Evolutionary conservation across 2,329 filamentous ascomycete species (phyloP).

Genomic region (Parascedosporium putredinis): DNA sequence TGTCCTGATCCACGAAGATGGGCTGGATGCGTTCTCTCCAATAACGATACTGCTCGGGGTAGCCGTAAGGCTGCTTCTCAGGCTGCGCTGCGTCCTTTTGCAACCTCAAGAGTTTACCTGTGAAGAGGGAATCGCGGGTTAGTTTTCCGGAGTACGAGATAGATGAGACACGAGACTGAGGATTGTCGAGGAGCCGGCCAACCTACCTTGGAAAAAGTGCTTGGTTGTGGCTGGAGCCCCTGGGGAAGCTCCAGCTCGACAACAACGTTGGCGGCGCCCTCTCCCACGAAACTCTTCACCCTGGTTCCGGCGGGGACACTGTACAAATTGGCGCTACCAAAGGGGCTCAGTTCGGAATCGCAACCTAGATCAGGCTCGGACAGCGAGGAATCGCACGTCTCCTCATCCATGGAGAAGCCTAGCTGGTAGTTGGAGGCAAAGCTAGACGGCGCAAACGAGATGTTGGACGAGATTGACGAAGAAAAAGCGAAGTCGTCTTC

Average conservation of each 20-base stretch:
- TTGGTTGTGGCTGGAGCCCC: slow-evolving; percentile 17
- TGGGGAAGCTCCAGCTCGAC: slow-evolving; percentile 45
- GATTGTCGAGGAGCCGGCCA: slow-evolving; percentile 10
- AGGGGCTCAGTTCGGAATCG: background rate
- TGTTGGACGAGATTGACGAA: background rate
- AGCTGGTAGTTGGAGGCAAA: background rate
- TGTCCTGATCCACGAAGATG: slow-evolving; percentile 11
- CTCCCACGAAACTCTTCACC: slow-evolving; percentile 35
- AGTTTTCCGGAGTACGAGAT: background rate
- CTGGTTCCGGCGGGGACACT: slow-evolving; percentile 9
- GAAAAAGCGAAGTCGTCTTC: background rate
- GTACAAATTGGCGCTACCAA: background rate
- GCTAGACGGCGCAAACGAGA: background rate
- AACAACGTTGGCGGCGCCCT: slow-evolving; percentile 70
- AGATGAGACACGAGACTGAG: slow-evolving; percentile 13
- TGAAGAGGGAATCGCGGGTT: background rate
- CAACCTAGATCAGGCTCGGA: slow-evolving; percentile 1
- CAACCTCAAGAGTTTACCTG: slow-evolving; percentile 13
- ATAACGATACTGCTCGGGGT: slow-evolving; percentile 11
- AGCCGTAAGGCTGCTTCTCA: slow-evolving; percentile 11
- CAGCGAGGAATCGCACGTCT: slow-evolving; percentile 4
- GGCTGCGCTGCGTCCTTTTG: slow-evolving; percentile 11
- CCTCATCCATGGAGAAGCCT: background rate
- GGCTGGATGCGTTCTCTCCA: slow-evolving; percentile 11
- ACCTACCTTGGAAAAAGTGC: slow-evolving; percentile 24